Evolutionary conservation across 1,284 basidiomycete species (phyloP).

Genomic region (Vanrija pseudolonga): DNA sequence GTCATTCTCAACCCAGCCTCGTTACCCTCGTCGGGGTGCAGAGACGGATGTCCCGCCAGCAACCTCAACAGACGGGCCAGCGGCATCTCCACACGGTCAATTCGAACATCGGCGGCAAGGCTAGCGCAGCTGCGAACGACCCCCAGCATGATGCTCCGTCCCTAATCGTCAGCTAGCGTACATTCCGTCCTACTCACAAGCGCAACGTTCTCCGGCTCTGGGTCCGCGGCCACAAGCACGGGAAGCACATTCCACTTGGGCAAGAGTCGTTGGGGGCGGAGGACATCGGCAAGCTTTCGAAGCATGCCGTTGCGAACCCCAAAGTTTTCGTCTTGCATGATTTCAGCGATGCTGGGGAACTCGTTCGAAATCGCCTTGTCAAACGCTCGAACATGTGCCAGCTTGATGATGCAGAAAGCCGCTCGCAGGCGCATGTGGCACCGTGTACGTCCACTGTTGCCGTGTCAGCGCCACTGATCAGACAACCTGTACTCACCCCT

Average conservation of each 20-base stretch:
- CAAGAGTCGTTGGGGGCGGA: slow-evolving; percentile 62
- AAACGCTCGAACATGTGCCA: slow-evolving; percentile 64
- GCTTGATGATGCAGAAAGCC: slow-evolving; percentile 72
- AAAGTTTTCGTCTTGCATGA: slow-evolving; percentile 82
- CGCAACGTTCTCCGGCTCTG: slow-evolving; percentile 66
- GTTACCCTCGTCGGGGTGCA: slow-evolving; percentile 37
- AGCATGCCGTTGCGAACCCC: slow-evolving; percentile 77
- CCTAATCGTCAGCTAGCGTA: slow-evolving; percentile 13
- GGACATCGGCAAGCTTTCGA: slow-evolving; percentile 64
- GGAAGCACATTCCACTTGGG: slow-evolving; percentile 75
- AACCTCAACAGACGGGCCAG: slow-evolving; percentile 83
- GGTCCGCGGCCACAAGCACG: slow-evolving; percentile 87
- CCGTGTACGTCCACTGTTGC: slow-evolving; percentile 29
- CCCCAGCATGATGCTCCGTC: slow-evolving; percentile 19
- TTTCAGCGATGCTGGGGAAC: slow-evolving; percentile 69
- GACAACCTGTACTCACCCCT: slow-evolving; percentile 56
- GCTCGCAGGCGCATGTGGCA: slow-evolving; percentile 70
- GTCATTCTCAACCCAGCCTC: slow-evolving; percentile 64
- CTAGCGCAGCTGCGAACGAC: slow-evolving; percentile 11
- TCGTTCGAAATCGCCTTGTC: slow-evolving; percentile 59
- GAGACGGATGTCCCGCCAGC: slow-evolving; percentile 83
- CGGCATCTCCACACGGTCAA: slow-evolving; percentile 71
- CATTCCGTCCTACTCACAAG: slow-evolving; percentile 21
- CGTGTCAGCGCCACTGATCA: neutral
- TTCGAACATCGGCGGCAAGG: slow-evolving; percentile 54